Conservation (phyloP, 2,329 filamentous ascomycete species). For the Plectosphaerella cucumerina region DNA sequence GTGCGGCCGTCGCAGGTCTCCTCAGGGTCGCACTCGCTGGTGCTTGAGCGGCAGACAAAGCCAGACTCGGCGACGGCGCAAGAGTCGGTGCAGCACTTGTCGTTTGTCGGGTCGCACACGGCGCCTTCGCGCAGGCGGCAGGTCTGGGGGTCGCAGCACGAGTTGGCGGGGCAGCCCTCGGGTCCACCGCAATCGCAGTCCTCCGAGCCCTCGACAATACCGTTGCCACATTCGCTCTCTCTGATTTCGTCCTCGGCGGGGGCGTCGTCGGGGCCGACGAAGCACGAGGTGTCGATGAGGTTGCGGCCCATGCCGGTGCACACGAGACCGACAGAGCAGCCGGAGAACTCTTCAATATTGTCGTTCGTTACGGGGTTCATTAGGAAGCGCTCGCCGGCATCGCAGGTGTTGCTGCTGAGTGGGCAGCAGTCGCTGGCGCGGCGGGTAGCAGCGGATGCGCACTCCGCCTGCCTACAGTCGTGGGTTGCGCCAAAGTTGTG, state of each 20-base stretch:
- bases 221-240: constrained; percentile 80
- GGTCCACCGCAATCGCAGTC: constrained; percentile 83
- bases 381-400: constrained; percentile 69
- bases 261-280: constrained; percentile 72
- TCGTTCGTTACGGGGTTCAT: constrained; percentile 81
- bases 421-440: constrained; percentile 66
- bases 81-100: constrained; percentile 62
- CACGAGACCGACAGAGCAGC: constrained; percentile 80
- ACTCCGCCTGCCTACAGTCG: constrained; percentile 67
- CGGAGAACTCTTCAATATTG: constrained; percentile 69
- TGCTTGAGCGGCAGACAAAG: constrained; percentile 69
- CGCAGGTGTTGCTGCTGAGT: constrained; percentile 56
- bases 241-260: constrained; percentile 54
- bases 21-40: constrained; percentile 70
- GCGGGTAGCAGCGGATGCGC: constrained; percentile 47
- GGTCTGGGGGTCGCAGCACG: constrained; percentile 72
- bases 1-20: constrained; percentile 69
- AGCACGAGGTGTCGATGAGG: constrained; percentile 66
- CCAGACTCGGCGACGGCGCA: constrained; percentile 61
- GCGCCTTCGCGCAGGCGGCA: constrained; percentile 70
- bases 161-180: constrained; percentile 62
- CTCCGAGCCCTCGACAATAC: constrained; percentile 82
- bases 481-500: constrained; percentile 88
- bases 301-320: constrained; percentile 74
- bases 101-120: constrained; percentile 69